Conservation (phyloP, 2,329 filamentous ascomycete species). For the Calonectria pseudoturangicola region DNA sequence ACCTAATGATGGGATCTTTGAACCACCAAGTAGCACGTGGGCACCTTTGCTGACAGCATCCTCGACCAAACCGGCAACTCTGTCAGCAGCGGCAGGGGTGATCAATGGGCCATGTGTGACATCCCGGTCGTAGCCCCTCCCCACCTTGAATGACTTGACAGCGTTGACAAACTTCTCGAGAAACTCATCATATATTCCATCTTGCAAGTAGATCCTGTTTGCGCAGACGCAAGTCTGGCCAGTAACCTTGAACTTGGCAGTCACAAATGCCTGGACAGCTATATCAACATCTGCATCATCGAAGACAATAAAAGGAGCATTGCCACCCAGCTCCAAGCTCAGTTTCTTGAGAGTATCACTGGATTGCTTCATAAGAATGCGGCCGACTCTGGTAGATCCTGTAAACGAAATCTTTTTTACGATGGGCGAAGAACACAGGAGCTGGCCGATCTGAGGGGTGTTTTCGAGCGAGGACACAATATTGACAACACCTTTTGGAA, state of each 20-base stretch:
- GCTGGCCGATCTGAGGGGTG: slow-evolving; percentile 22
- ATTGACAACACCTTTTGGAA: slow-evolving; percentile 52
- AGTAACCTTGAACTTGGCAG: slow-evolving; percentile 89
- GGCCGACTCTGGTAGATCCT: slow-evolving; percentile 30
- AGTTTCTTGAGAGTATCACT: slow-evolving; percentile 31
- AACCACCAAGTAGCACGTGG: slow-evolving; percentile 71
- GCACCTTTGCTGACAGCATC: slow-evolving; percentile 79
- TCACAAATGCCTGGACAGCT: slow-evolving; percentile 78
- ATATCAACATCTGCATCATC: slow-evolving; percentile 82
- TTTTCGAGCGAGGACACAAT: slow-evolving; percentile 22
- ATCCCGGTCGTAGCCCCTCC: slow-evolving; percentile 70
- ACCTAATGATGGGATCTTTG: slow-evolving; percentile 9
- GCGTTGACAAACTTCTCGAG: slow-evolving; percentile 78
- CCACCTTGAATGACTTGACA: slow-evolving; percentile 81
- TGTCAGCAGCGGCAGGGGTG: slow-evolving; percentile 71
- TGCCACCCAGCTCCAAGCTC: slow-evolving; percentile 31
- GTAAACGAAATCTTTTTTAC: slow-evolving; percentile 38
- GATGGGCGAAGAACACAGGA: slow-evolving; percentile 15
- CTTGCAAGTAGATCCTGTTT: slow-evolving; percentile 85
- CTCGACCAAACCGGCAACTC: slow-evolving; percentile 79
- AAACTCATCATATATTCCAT: slow-evolving; percentile 82
- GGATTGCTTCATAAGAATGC: slow-evolving; percentile 22
- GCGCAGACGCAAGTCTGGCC: slow-evolving; percentile 93
- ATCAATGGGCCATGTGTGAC: slow-evolving; percentile 78
- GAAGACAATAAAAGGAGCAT: slow-evolving; percentile 79